These are phyloP conservation scores for Fagopyrum tataricum DNA, from an alignment of 148 eudicot genomes.

Conservation along the genomic window DNA sequence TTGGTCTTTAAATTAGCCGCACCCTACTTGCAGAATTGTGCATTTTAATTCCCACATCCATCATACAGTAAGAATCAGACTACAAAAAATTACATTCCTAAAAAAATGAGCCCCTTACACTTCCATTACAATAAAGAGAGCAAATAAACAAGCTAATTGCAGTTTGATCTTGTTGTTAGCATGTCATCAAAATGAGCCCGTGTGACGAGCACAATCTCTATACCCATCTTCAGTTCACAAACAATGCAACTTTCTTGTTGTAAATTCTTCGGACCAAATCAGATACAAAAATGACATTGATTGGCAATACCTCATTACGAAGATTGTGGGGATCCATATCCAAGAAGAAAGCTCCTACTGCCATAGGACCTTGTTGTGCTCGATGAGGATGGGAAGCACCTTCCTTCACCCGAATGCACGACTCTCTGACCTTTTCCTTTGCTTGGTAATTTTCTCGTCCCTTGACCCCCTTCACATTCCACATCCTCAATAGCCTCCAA, in stretches of 20 bases:
- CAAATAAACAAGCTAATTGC: conserved; percentile 4
- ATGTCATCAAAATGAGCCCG: background rate
- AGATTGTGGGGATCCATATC: conserved; percentile 80
- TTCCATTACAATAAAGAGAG: background rate
- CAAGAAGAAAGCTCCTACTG: conserved; percentile 78
- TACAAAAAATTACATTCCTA: background rate
- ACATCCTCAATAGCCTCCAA: conserved; percentile 62
- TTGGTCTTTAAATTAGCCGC: too few species aligned
- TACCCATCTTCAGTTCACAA: background rate
- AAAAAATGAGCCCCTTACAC: background rate
- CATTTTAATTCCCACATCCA: background rate
- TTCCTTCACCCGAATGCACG: conserved; percentile 59
- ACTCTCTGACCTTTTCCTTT: conserved; percentile 47
- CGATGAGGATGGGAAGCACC: conserved; percentile 82
- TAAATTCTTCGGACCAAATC: background rate
- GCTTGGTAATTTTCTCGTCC: conserved; percentile 33
- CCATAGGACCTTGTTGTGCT: conserved; percentile 84
- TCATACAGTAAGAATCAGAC: background rate
- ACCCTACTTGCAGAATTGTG: too few species aligned
- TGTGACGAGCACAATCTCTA: conserved; percentile 5
- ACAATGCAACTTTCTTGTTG: background rate
- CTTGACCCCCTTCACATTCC: conserved; percentile 50
- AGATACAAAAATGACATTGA: background rate
- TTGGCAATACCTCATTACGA: conserved; percentile 19
- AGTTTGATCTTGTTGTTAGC: background rate